Conservation (phyloP, 768 basidiomycete species). For the Calocera cornea region DNA sequence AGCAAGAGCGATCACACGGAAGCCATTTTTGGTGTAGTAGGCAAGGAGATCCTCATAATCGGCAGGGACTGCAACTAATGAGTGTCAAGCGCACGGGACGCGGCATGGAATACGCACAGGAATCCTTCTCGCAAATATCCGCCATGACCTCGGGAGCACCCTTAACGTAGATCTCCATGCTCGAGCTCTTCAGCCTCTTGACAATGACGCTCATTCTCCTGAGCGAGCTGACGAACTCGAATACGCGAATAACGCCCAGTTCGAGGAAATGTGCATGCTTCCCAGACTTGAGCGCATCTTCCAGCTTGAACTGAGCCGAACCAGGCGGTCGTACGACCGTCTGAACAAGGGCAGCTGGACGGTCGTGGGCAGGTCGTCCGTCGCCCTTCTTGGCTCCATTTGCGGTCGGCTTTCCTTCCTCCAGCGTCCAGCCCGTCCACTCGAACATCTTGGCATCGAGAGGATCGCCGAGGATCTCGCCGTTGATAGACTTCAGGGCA, state of each 20-base stretch:
- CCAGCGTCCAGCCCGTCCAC: slow-evolving; percentile 90
- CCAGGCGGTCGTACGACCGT: slow-evolving; percentile 93
- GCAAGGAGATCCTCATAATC: slow-evolving; percentile 94
- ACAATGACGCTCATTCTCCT: slow-evolving; percentile 97
- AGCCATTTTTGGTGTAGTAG: slow-evolving; percentile 93
- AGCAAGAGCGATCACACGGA: slow-evolving; percentile 94
- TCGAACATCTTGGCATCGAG: slow-evolving; percentile 96
- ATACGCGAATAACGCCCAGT: slow-evolving; percentile 87
- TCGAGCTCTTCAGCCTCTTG: slow-evolving; percentile 80
- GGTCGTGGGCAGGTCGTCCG: slow-evolving; percentile 30
- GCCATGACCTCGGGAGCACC: slow-evolving; percentile 98
- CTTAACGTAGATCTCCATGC: slow-evolving; percentile 97
- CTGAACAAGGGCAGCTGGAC: slow-evolving; percentile 82
- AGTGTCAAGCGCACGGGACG: slow-evolving; percentile 11
- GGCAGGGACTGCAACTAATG: slow-evolving; percentile 56
- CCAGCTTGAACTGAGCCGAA: slow-evolving; percentile 75
- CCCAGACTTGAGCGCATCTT: slow-evolving; percentile 81
- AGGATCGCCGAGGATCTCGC: slow-evolving; percentile 85
- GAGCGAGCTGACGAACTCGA: slow-evolving; percentile 88
- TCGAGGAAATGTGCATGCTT: slow-evolving; percentile 97
- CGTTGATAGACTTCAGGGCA: slow-evolving; percentile 80
- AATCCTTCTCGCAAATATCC: slow-evolving; percentile 82
- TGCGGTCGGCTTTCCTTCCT: slow-evolving; percentile 69
- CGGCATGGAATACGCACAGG: slow-evolving; percentile 46
- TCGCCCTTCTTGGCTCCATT: slow-evolving; percentile 57